These are phyloP conservation scores for Fusarium newnesense DNA, from an alignment of 2,329 filamentous ascomycete species.

Conservation along the genomic window DNA sequence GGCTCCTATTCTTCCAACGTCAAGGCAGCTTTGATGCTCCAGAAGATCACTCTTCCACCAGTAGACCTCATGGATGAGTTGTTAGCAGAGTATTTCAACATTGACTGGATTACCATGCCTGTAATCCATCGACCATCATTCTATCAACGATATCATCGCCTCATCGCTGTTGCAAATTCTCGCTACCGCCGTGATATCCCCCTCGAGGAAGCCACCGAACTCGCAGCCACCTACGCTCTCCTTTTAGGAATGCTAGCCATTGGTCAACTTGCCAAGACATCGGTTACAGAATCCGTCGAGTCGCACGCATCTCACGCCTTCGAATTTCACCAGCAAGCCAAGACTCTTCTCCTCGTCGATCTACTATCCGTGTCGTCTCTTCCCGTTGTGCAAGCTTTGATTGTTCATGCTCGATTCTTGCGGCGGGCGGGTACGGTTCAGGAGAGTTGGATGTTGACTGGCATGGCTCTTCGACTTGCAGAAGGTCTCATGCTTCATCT, in stretches of 20 bases:
- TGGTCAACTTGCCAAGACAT: conserved; percentile 36
- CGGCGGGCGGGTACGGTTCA: conserved; percentile 29
- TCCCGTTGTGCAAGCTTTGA: conserved; percentile 39
- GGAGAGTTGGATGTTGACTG: conserved; percentile 41
- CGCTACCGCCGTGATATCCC: conserved; percentile 44
- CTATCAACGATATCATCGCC: conserved; percentile 41
- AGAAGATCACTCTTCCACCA: conserved; percentile 42
- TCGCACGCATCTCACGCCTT: conserved; percentile 18
- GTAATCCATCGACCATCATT: conserved; percentile 40
- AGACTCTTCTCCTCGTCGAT: conserved; percentile 36
- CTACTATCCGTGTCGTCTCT: conserved; percentile 36
- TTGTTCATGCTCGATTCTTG: conserved; percentile 41
- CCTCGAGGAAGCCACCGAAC: conserved; percentile 41
- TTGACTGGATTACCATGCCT: conserved; percentile 42
- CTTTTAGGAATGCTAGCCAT: conserved; percentile 43
- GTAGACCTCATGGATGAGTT: conserved; percentile 43
- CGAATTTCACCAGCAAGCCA: conserved; percentile 42
- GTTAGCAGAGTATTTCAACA: conserved; percentile 39
- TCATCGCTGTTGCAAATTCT: conserved; percentile 43
- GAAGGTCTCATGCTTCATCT: conserved; percentile 40
- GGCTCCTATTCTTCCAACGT: conserved; percentile 45
- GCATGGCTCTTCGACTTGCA: conserved; percentile 40
- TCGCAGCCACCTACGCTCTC: conserved; percentile 40
- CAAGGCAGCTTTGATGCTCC: conserved; percentile 42
- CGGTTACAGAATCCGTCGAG: conserved; percentile 1